Conservation (phyloP, 108 stramenopile species). For the Nannochloropsis granulata region DNA sequence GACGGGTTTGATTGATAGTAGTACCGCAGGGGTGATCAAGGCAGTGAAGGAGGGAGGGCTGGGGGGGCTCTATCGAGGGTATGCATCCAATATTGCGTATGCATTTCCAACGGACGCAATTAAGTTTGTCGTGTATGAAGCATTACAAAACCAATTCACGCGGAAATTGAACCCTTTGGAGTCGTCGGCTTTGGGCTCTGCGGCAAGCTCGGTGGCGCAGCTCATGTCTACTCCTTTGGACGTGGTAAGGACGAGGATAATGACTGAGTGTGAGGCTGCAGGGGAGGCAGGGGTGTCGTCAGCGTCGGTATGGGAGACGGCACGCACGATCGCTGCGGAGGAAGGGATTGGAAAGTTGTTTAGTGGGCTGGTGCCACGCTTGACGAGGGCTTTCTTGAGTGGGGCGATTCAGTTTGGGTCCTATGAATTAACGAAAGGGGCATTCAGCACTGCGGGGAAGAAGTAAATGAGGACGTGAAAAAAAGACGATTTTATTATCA, state of each 20-base stretch:
- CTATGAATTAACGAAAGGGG: slow-evolving; percentile 30
- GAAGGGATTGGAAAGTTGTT: slow-evolving; percentile 24
- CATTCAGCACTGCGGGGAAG: slow-evolving; percentile 18
- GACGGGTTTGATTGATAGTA: neutral
- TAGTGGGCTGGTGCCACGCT: slow-evolving; percentile 18
- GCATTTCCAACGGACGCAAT: slow-evolving; percentile 32
- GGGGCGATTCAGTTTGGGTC: slow-evolving; percentile 35
- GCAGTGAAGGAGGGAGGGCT: slow-evolving; percentile 5
- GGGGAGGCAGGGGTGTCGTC: neutral
- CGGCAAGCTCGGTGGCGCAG: slow-evolving; percentile 17
- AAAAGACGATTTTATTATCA: no score
- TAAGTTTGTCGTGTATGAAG: slow-evolving; percentile 30
- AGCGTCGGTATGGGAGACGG: neutral
- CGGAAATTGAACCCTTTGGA: slow-evolving; percentile 16
- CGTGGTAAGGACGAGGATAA: slow-evolving; percentile 25
- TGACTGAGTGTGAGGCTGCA: neutral
- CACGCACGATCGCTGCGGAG: neutral
- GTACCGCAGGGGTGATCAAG: neutral
- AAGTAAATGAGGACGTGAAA: neutral
- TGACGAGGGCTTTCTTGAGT: slow-evolving; percentile 24
- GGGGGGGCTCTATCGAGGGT: slow-evolving; percentile 14
- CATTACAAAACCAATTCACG: neutral
- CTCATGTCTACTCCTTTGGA: slow-evolving; percentile 32
- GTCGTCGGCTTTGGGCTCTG: slow-evolving; percentile 22
- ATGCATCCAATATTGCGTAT: slow-evolving; percentile 23